Evolutionary conservation across 495 filamentous ascomycete genomes (phyloP), one percentile per base, ranked within the genome.

Genomic region (Penicillium simplicissimum): DNA sequence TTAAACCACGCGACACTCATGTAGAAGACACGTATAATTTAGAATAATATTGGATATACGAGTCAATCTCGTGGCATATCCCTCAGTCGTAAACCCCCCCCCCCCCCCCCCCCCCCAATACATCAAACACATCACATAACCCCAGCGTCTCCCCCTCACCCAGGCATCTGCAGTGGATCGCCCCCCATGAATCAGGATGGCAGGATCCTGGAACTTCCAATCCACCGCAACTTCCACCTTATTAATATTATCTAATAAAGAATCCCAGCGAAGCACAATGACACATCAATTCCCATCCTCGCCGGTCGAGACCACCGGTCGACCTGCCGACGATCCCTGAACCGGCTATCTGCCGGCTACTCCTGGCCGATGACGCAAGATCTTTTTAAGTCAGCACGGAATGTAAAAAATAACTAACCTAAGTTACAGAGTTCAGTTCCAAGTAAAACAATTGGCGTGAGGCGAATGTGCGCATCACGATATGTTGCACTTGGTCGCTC

Each of bases 161-260:
- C 25, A 25, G n/a, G 35, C 48, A 48, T 25, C 52, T 48, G 15
- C 37, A 31, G 60, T 62, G 60, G 60, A 56, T 54, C 54, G 2
- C 34, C 0, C 1, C 17, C 48, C 25, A 47, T 28, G 31, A 45
- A 37, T 36, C 31, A 52, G 28, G 47, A 10, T 25, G 23, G 23
- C 23, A 25, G 28, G 28, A 31, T 31, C 28, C 28, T n/a, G n/a
- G n/a, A 7, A 31, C 4, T 31, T 31, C 28, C 28, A 31, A 31
- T 4, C 52, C 31, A 10, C 15, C 23, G 36, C 23, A 21, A 28
- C 56, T 40, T 17, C 43, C 33, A 51, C 43, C 0, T 21, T 52
- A 68, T 71, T 71, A 71, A n/a, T 52, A 68, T 71, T 71, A 71
- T 51, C 55, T 71, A 71, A 71, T 71, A 59, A 31, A 31, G 28